A percentile compares a stretch with the other conserved stretches of the same genome.
Evolutionary conservation across 208 protist species (phyloP).

Genomic region (Wallacemonas sp.): DNA sequence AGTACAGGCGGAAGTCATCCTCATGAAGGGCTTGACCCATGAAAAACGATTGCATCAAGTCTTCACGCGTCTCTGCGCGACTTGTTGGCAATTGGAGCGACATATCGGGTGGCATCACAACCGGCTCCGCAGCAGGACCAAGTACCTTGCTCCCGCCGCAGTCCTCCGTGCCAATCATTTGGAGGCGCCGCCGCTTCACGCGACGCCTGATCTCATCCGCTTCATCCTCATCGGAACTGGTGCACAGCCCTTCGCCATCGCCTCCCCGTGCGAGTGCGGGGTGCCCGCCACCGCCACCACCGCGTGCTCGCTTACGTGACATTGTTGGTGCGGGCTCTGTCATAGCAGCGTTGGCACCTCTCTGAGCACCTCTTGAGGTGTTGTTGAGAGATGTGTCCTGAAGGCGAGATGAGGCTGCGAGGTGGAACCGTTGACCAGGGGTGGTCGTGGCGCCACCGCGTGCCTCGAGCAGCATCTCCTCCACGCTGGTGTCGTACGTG

Average conservation of each 20-base stretch:
- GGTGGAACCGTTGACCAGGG: too few species aligned
- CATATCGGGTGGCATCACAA: constrained; percentile 8
- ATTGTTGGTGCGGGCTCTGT: too few species aligned
- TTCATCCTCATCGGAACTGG: constrained; percentile 15
- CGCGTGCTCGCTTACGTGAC: not conserved
- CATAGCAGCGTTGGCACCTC: too few species aligned
- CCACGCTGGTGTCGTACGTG: constrained; percentile 7
- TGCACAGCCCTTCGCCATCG: not conserved
- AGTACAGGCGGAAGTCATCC: constrained; percentile 35
- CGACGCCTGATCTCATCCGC: constrained; percentile 22
- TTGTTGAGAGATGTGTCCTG: too few species aligned
- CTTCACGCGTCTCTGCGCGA: constrained; percentile 51
- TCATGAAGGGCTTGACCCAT: constrained; percentile 45
- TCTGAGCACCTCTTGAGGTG: not conserved
- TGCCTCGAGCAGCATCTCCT: not conserved
- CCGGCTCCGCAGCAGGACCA: constrained; percentile 39
- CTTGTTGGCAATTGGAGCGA: constrained; percentile 50
- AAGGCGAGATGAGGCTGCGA: too few species aligned
- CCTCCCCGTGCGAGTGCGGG: too few species aligned
- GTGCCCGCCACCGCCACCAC: too few species aligned
- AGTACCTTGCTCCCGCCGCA: constrained; percentile 55
- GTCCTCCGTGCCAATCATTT: constrained; percentile 21
- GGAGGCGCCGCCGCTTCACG: constrained; percentile 22
- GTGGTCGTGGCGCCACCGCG: too few species aligned
- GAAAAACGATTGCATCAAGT: constrained; percentile 55